Conservation (phyloP, 176 grass and related monocot genomes). For the Elymus sibiricus region DNA sequence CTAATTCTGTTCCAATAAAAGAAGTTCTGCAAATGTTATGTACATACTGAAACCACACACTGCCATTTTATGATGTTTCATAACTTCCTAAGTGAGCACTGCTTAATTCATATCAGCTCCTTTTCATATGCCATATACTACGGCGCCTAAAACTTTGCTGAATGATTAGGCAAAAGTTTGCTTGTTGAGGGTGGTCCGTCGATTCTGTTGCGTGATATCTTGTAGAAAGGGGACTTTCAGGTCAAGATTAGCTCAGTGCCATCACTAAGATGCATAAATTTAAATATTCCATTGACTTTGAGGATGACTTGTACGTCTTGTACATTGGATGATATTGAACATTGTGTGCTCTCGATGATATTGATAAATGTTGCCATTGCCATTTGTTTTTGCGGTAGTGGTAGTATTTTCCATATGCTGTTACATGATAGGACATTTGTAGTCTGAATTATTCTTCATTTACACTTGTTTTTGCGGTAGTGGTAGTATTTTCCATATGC, state of each 20-base stretch:
- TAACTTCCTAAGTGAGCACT: too few relatives aligned
- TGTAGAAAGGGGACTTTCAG: not conserved
- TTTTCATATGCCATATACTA: not conserved
- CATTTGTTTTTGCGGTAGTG: not conserved
- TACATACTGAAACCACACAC: too few relatives aligned
- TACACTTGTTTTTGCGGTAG: too few relatives aligned
- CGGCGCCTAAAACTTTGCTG: not conserved
- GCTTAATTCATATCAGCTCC: not conserved
- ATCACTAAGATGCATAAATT: not conserved
- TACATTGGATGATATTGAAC: not conserved
- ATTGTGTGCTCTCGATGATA: not conserved
- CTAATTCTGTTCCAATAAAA: conserved; percentile 5
- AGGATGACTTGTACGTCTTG: not conserved
- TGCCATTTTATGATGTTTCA: too few relatives aligned
- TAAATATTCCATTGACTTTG: not conserved
- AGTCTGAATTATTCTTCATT: not conserved
- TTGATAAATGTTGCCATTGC: not conserved
- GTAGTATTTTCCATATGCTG: not conserved
- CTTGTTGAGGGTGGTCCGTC: not conserved
- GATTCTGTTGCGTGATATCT: conserved; percentile 7
- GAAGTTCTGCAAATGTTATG: not conserved
- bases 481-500: too few relatives aligned
- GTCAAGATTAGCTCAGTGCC: not conserved
- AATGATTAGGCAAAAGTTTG: conserved; percentile 17
- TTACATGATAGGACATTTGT: not conserved